Base-by-base conservation (phyloP, 139 green algal genomes). In the Mesostigma viride region DNA sequence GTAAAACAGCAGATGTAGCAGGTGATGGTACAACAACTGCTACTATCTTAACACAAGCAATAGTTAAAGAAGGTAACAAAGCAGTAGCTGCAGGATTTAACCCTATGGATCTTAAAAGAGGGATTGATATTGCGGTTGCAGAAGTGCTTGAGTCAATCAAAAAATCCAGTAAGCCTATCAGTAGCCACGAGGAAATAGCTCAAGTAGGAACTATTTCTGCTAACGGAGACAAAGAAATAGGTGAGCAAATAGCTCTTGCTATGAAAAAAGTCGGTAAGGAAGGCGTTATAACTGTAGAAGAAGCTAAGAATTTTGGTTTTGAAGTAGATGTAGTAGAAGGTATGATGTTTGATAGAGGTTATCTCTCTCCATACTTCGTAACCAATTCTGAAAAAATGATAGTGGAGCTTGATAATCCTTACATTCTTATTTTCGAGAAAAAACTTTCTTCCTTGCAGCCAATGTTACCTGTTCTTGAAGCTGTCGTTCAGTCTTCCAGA, bases 201-300 rank as follows among this genome's bases (percentile, higher is more conserved):
- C 88, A 95, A 74, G n/a, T 99, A 22, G 93, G 89, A 57, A 99
- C 93, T 34, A 99, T 99, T 74, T 94, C 83, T 30, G 93, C 93
- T 27, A 99, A 99, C 73, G 93, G 93, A n/a, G 93, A 99, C 75
- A 71, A 73, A 3, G 93, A 97, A 81, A 96, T 99, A 44, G 93
- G 93, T 6, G 87, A 98, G 24, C 82, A 98, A 8, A 97, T 99
- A 65, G 90, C 93, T 0, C 78, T 81, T 3, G 93, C 93, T 2
- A 99, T 99, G 93, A 91, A 98, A 85, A 95, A 95, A 71, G 92
- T 97, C n/a, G 90, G 90, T 63, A 96, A 96, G 81, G 90, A 97
- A 82, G 91, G 91, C 59, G 79, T 84, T 35, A 84, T 84, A 53
- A 84, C 79, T 3, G 79, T 84, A 8, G 61, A 67, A 65, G n/a